Conservation (phyloP, 352 stramenopile genomes). For the Phytopythium montanum region DNA sequence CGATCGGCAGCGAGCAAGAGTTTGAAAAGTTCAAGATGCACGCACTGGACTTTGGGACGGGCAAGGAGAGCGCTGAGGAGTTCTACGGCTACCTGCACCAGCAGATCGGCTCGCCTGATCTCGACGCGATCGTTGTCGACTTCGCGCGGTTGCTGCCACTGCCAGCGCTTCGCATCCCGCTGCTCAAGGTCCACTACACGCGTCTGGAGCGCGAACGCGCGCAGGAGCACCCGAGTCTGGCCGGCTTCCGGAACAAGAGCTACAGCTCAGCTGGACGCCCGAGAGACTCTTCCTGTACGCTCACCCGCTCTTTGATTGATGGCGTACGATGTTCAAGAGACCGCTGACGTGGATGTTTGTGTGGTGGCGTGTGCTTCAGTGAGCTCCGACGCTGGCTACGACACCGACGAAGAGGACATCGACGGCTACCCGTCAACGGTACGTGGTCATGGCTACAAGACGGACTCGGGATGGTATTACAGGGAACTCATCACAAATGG, state of each 20-base stretch:
- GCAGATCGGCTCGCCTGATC: slow-evolving; percentile 44
- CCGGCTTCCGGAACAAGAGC: slow-evolving; percentile 54
- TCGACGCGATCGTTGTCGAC: slow-evolving; percentile 74
- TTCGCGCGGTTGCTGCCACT: slow-evolving; percentile 76
- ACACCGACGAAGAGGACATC: slow-evolving; percentile 62
- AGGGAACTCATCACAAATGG: background rate
- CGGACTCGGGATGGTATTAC: background rate
- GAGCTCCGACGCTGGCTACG: slow-evolving; percentile 15
- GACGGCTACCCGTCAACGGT: slow-evolving; percentile 74
- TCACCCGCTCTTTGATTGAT: background rate
- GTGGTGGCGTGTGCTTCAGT: background rate
- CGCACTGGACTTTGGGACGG: slow-evolving; percentile 70
- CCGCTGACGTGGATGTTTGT: background rate
- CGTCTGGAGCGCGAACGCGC: slow-evolving; percentile 28
- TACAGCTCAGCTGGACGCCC: slow-evolving; percentile 43
- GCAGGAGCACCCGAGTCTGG: slow-evolving; percentile 19
- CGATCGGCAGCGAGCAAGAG: slow-evolving; percentile 47
- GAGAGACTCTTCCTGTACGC: slow-evolving; percentile 23
- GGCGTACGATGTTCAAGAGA: background rate
- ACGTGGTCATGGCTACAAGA: slow-evolving; percentile 4
- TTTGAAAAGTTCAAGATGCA: slow-evolving; percentile 81
- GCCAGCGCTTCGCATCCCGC: slow-evolving; percentile 46
- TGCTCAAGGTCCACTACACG: slow-evolving; percentile 68
- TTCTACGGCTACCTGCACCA: slow-evolving; percentile 71
- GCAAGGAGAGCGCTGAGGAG: slow-evolving; percentile 46